A percentile compares a stretch with the other conserved stretches of the same genome.
Evolutionary conservation across 164 flowering plant genomes (phyloP).

Genomic region (Annona squamosa): DNA sequence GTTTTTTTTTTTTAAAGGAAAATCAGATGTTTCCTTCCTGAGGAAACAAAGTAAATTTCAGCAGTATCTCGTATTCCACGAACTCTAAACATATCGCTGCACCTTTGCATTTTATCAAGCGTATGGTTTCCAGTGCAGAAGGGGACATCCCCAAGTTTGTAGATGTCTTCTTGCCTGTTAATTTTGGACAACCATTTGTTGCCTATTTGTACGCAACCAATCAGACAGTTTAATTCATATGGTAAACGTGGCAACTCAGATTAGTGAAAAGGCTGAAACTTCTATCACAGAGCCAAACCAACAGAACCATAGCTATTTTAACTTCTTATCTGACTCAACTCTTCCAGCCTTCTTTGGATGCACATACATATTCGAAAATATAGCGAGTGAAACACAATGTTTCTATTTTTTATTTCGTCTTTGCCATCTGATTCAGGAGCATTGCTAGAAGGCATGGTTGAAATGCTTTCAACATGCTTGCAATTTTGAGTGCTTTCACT

Average conservation of each 20-base stretch:
- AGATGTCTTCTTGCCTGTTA: not conserved
- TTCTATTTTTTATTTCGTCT: not conserved
- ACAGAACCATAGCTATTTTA: not conserved
- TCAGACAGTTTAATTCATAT: not conserved
- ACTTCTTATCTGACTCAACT: not conserved
- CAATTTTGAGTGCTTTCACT: not conserved
- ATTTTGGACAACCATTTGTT: not conserved
- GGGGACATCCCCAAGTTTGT: not conserved
- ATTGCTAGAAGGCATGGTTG: not conserved
- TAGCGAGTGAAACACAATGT: too few relatives aligned
- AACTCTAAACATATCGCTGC: too few relatives aligned
- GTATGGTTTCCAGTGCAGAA: too few relatives aligned
- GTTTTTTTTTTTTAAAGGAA: too few relatives aligned
- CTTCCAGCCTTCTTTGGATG: not conserved
- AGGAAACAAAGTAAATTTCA: too few relatives aligned
- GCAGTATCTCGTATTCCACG: too few relatives aligned
- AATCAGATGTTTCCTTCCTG: too few relatives aligned
- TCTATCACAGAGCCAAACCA: not conserved
- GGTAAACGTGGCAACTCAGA: not conserved
- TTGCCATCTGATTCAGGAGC: not conserved
- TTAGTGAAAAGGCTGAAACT: not conserved
- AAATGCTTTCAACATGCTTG: not conserved
- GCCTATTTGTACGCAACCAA: not conserved
- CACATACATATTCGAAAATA: not conserved
- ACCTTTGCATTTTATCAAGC: too few relatives aligned